Conservation (phyloP, 139 green algal genomes). For the Ettlia oleoabundans region DNA sequence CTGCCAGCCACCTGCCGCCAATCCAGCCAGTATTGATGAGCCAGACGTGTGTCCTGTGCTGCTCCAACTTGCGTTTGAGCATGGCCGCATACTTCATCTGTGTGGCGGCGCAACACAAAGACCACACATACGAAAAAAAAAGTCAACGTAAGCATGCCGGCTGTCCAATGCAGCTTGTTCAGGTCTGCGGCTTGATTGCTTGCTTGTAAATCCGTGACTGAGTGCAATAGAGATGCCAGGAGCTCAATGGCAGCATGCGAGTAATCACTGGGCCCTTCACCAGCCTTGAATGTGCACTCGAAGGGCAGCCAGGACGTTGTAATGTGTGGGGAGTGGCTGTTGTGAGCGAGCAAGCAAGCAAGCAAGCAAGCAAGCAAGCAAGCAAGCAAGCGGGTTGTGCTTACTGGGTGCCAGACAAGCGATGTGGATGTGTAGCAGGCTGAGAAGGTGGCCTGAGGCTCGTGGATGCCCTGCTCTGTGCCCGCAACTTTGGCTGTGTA, state of each 20-base stretch:
- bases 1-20: constrained; percentile 38
- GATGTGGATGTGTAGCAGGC: constrained; percentile 80
- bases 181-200: no score
- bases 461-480: constrained; percentile 90
- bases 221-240: no score
- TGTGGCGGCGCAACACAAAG: no score
- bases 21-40: constrained; percentile 93
- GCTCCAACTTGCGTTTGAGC: constrained; percentile 85
- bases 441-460: constrained; percentile 93
- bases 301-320: no score
- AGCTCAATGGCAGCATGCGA: no score
- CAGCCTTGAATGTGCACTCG: no score
- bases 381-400: neutral
- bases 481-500: constrained; percentile 98
- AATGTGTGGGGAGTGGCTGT: no score
- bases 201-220: no score
- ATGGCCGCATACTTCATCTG: constrained; percentile 83
- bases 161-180: no score
- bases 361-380: neutral
- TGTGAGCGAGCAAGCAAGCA: neutral
- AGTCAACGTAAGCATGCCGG: no score
- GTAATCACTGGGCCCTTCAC: no score
- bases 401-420: constrained; percentile 56
- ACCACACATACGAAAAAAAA: no score
- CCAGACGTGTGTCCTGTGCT: constrained; percentile 81